Evolutionary conservation across 2,329 filamentous ascomycete genomes (phyloP).

Genomic region (Dactylellina cionopaga): DNA sequence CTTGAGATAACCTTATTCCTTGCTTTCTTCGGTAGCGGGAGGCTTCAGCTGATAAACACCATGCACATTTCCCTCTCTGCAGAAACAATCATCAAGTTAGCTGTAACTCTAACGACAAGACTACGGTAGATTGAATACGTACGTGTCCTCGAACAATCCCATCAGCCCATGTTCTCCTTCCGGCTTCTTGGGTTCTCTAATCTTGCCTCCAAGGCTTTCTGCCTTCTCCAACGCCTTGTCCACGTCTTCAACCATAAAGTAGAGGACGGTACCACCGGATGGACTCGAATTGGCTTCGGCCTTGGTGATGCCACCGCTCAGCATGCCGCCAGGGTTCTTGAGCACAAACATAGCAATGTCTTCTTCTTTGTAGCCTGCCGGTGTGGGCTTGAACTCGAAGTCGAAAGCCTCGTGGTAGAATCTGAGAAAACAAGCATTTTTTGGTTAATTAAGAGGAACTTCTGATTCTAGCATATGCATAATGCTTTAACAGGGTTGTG

Average conservation of each 20-base stretch:
- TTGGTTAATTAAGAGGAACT: no score
- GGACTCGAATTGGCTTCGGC: slow-evolving; percentile 29
- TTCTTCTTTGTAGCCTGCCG: slow-evolving; percentile 37
- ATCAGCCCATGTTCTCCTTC: slow-evolving; percentile 43
- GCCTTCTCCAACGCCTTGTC: slow-evolving; percentile 39
- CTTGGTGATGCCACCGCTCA: slow-evolving; percentile 38
- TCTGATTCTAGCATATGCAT: no score
- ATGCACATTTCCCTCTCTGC: slow-evolving; percentile 48
- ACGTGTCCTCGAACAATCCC: slow-evolving; percentile 49
- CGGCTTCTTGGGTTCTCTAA: slow-evolving; percentile 40
- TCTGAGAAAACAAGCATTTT: slow-evolving; percentile 14
- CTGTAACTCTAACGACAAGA: not conserved
- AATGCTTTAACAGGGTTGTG: not conserved
- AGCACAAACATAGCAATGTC: slow-evolving; percentile 43
- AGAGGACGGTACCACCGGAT: slow-evolving; percentile 28
- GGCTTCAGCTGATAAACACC: slow-evolving; percentile 45
- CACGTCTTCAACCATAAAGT: slow-evolving; percentile 48
- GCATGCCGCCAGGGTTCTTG: slow-evolving; percentile 12
- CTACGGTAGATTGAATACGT: not conserved
- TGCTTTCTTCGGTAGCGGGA: slow-evolving; percentile 11
- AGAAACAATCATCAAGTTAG: slow-evolving; percentile 1
- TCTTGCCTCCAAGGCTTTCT: slow-evolving; percentile 31
- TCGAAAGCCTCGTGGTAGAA: slow-evolving; percentile 39
- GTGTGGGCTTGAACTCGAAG: slow-evolving; percentile 35
- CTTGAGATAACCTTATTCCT: slow-evolving; percentile 8